A percentile compares a stretch with the other conserved stretches of the same genome.
Evolutionary conservation across 352 stramenopile genomes (phyloP).

Genomic region (Pythium myriotylum): DNA sequence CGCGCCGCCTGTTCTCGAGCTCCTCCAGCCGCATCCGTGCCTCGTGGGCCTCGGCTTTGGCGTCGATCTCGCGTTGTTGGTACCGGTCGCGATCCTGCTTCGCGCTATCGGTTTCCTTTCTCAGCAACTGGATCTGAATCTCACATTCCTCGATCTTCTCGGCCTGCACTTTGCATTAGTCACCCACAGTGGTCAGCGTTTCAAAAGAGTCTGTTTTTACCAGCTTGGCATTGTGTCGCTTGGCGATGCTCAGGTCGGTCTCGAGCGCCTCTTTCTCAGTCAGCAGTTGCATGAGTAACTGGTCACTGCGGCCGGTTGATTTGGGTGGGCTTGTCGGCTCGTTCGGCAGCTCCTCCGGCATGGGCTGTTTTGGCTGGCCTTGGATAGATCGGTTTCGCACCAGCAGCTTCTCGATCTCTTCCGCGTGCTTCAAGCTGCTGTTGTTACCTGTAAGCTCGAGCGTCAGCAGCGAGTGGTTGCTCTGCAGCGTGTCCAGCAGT

Average conservation of each 20-base stretch:
- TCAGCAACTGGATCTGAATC: slow-evolving; percentile 42
- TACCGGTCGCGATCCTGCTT: slow-evolving; percentile 68
- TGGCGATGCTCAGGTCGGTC: slow-evolving; percentile 37
- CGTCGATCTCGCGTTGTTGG: slow-evolving; percentile 63
- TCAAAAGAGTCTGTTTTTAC: slow-evolving; percentile 29
- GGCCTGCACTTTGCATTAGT: slow-evolving; percentile 26
- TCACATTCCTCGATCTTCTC: slow-evolving; percentile 61
- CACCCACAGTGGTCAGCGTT: too few relatives aligned
- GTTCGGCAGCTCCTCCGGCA: slow-evolving; percentile 7
- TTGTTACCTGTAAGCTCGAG: slow-evolving; percentile 81
- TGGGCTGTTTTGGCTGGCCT: slow-evolving; percentile 15
- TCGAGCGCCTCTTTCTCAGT: slow-evolving; percentile 70
- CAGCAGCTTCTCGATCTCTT: slow-evolving; percentile 66
- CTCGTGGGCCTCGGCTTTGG: slow-evolving; percentile 58
- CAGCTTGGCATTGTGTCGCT: slow-evolving; percentile 52
- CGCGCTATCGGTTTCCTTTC: slow-evolving; percentile 43
- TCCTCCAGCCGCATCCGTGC: slow-evolving; percentile 71
- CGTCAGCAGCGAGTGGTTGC: slow-evolving; percentile 59
- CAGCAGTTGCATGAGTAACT: slow-evolving; percentile 65
- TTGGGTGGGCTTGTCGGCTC: slow-evolving; percentile 23
- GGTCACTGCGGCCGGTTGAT: slow-evolving; percentile 35
- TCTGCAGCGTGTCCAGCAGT: slow-evolving; percentile 74
- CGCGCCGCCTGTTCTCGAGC: slow-evolving; percentile 55
- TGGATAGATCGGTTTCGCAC: slow-evolving; percentile 60
- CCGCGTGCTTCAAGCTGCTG: slow-evolving; percentile 64